A percentile compares a stretch with the other conserved stretches of the same genome.
Conservation (phyloP, 192 early-diverging fungal species). For the Nowakowskiella sp. region DNA sequence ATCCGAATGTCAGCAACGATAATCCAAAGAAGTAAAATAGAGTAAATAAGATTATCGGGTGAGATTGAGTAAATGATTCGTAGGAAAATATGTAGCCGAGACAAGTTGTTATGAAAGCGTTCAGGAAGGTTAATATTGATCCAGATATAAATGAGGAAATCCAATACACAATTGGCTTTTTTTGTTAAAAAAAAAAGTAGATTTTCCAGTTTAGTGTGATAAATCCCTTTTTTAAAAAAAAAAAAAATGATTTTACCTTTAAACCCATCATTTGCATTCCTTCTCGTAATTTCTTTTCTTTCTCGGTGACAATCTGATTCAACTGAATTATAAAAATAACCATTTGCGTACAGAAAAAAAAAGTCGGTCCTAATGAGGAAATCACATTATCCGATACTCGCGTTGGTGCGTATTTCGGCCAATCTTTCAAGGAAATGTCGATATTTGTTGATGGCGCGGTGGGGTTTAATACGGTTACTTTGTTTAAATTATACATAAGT, state of each 20-base stretch:
- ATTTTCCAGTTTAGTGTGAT: too few species aligned
- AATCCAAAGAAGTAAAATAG: conserved; percentile 71
- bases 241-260: conserved; percentile 24
- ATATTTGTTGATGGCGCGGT: conserved; percentile 27
- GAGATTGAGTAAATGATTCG: conserved; percentile 55
- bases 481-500: conserved; percentile 2
- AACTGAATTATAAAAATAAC: conserved; percentile 56
- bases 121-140: conserved; percentile 45
- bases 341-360: conserved; percentile 51
- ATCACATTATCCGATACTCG: conserved; percentile 51
- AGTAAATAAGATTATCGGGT: conserved; percentile 42
- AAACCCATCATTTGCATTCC: conserved; percentile 78
- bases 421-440: conserved; percentile 51
- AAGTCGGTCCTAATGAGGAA: conserved; percentile 41
- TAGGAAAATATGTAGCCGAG: conserved; percentile 58
- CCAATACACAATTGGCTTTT: conserved; percentile 53
- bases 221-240: conserved; percentile 2
- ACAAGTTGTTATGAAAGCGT: conserved; percentile 46
- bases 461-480: conserved; percentile 16
- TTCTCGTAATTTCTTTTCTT: conserved; percentile 60
- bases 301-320: conserved; percentile 66
- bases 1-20: conserved; percentile 62
- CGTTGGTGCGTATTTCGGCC: conserved; percentile 52
- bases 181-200: background rate
- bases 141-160: conserved; percentile 52